Percentiles rank a stretch among this genome's conserved stretches.
Evolutionary conservation across 2,329 filamentous ascomycete species (phyloP).

Genomic region (Fusarium graminum): DNA sequence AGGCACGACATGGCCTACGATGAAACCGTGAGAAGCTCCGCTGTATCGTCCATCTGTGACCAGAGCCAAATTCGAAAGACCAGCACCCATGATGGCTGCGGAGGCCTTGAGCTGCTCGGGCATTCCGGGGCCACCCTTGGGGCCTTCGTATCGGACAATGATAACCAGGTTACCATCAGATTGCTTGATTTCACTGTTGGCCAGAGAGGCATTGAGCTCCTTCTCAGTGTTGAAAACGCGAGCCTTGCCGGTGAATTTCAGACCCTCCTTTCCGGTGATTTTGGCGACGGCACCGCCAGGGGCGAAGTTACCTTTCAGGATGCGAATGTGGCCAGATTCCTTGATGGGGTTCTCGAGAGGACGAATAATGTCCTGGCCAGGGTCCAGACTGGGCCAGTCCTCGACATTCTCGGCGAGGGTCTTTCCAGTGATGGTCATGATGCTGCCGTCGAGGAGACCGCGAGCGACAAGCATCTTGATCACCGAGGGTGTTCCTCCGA

Average conservation of each 20-base stretch:
- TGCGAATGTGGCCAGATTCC: conserved; percentile 85
- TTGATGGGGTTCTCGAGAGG: conserved; percentile 82
- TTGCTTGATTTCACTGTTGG: conserved; percentile 69
- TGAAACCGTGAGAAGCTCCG: conserved; percentile 91
- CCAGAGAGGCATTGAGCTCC: conserved; percentile 81
- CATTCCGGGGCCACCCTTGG: conserved; percentile 95
- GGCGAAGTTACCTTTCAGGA: conserved; percentile 88
- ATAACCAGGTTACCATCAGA: conserved; percentile 83
- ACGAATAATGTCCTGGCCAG: conserved; percentile 88
- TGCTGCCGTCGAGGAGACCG: conserved; percentile 79
- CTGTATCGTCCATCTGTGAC: conserved; percentile 93
- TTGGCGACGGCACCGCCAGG: conserved; percentile 93
- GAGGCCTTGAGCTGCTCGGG: conserved; percentile 91
- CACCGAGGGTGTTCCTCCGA: conserved; percentile 87
- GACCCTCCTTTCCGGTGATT: conserved; percentile 95
- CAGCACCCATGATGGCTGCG: conserved; percentile 93
- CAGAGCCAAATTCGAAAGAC: conserved; percentile 86
- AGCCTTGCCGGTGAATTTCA: conserved; percentile 83
- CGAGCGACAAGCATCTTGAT: conserved; percentile 86
- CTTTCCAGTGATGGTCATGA: conserved; percentile 86
- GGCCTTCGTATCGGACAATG: conserved; percentile 93
- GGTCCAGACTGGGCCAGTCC: conserved; percentile 80
- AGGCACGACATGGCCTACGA: conserved; percentile 92
- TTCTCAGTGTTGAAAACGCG: conserved; percentile 89
- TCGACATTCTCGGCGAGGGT: conserved; percentile 86